Percentiles rank a stretch among this genome's conserved stretches.
Evolutionary conservation across 1,284 basidiomycete genomes (phyloP).

Genomic region (Coniferiporia weirii): DNA sequence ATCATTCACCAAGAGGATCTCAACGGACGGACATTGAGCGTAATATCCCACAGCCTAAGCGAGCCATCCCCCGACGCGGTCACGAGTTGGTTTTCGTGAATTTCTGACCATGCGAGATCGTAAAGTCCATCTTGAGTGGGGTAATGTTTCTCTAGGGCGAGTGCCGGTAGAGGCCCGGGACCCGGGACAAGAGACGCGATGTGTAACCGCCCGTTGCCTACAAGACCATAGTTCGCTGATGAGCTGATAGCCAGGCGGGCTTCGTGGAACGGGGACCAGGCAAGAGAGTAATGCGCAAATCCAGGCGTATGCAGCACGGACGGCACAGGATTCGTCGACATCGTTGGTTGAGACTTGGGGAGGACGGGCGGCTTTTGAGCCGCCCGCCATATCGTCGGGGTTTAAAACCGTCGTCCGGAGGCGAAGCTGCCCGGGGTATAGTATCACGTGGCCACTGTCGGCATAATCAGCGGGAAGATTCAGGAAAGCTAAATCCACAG

Average conservation of each 20-base stretch:
- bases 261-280: conserved; percentile 92
- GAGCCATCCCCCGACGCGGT: conserved; percentile 90
- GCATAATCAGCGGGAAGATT: too few species aligned
- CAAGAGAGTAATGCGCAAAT: conserved; percentile 84
- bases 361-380: too few species aligned
- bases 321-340: conserved; percentile 31
- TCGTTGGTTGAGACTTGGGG: not conserved
- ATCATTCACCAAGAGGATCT: conserved; percentile 18
- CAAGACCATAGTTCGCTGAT: conserved; percentile 90
- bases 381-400: too few species aligned
- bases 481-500: too few species aligned
- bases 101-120: conserved; percentile 89
- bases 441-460: too few species aligned
- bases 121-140: conserved; percentile 94
- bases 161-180: conserved; percentile 37
- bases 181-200: conserved; percentile 51
- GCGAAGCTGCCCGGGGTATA: too few species aligned
- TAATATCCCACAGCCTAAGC: conserved; percentile 87
- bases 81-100: conserved; percentile 91
- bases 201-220: conserved; percentile 89
- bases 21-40: conserved; percentile 60
- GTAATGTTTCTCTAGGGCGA: conserved; percentile 69
- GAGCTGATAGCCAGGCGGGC: conserved; percentile 81
- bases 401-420: too few species aligned
- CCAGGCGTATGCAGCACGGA: conserved; percentile 65